These are phyloP conservation scores for Pulchroboletus neoregius DNA, from an alignment of 1,284 basidiomycete genomes.

Conservation along the genomic window DNA sequence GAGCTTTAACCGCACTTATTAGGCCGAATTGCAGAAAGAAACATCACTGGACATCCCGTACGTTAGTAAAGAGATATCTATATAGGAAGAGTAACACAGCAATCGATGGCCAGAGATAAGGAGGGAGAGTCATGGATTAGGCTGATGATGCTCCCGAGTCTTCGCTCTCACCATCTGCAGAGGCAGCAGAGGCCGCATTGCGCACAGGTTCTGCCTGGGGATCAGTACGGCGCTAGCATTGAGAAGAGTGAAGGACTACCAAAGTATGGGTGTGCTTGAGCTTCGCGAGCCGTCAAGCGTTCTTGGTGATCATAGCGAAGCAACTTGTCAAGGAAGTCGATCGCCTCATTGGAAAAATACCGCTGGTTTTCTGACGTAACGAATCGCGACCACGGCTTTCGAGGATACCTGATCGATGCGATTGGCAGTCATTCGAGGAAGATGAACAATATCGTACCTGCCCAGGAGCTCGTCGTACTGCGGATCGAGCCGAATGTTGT, in stretches of 20 bases:
- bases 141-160: constrained; percentile 62
- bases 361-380: constrained; percentile 95
- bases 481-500: constrained; percentile 88
- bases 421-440: constrained; percentile 3
- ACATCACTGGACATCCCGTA: constrained; percentile 22
- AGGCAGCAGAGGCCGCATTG: constrained; percentile 37
- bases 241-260: constrained; percentile 43
- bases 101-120: constrained; percentile 28
- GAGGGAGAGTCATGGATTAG: constrained; percentile 28
- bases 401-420: constrained; percentile 61
- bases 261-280: constrained; percentile 87
- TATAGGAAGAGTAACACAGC: constrained; percentile 33
- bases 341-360: constrained; percentile 97
- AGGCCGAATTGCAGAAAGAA: constrained; percentile 14
- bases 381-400: constrained; percentile 93
- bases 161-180: constrained; percentile 68
- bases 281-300: constrained; percentile 89
- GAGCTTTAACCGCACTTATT: constrained; percentile 24
- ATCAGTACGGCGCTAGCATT: constrained; percentile 19
- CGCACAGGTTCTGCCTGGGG: constrained; percentile 56
- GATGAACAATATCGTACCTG: constrained; percentile 41
- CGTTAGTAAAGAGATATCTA: constrained; percentile 30
- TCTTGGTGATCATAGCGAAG: constrained; percentile 97
- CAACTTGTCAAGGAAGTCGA: constrained; percentile 94
- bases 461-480: constrained; percentile 90